These are phyloP conservation scores for Saturnispora dispora DNA, from an alignment of 805 yeast species.

Conservation along the genomic window DNA sequence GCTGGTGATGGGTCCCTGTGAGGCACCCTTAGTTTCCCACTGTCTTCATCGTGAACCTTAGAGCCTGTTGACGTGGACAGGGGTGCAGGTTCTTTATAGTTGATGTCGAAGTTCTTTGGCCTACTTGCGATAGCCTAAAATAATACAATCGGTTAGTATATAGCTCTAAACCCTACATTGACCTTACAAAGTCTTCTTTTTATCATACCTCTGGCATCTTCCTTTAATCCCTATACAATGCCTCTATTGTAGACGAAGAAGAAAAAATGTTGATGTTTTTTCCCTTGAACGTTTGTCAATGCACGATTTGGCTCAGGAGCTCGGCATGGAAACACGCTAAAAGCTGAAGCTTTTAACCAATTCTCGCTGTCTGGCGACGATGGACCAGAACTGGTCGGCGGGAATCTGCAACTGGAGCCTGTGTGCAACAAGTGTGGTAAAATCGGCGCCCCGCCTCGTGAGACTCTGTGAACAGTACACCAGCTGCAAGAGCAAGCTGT, in stretches of 20 bases:
- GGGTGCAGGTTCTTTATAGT: background rate
- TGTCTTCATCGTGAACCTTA: background rate
- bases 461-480: conserved; percentile 85
- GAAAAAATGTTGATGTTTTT: background rate
- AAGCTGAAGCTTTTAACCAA: conserved; percentile 17
- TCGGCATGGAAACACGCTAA: background rate
- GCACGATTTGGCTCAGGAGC: background rate
- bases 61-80: background rate
- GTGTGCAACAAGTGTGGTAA: conserved; percentile 40
- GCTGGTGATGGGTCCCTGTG: background rate
- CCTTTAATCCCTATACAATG: background rate
- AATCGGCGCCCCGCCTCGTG: conserved; percentile 61
- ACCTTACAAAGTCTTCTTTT: background rate
- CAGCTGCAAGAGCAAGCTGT: conserved; percentile 70
- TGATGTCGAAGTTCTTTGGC: background rate
- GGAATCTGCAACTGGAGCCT: background rate
- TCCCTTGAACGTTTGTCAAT: background rate
- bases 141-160: background rate
- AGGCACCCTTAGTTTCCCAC: background rate
- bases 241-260: background rate
- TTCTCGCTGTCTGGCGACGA: conserved; percentile 34
- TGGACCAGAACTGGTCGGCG: background rate
- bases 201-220: background rate
- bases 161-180: background rate
- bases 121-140: background rate